phyloP scores from a whole-genome alignment of 805 yeast species.

The Saturnispora quitensis region DNA sequence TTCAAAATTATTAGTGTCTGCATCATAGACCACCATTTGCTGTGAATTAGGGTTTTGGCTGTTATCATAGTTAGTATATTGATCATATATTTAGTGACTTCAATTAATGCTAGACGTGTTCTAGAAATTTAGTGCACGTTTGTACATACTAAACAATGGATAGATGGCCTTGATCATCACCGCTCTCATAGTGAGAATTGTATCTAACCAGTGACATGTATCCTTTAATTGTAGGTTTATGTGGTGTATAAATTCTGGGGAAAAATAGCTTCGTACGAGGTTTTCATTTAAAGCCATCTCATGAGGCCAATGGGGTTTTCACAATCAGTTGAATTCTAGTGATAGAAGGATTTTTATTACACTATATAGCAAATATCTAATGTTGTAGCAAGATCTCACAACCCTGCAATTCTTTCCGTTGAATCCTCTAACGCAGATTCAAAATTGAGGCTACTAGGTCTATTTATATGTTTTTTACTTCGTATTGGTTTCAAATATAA shows the following conservation, averaged over 20 bases:
- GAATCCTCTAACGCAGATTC: not conserved
- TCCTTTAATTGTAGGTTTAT: not conserved
- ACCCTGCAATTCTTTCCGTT: constrained; percentile 5
- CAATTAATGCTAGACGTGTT: too few relatives aligned
- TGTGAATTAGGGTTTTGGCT: constrained; percentile 19
- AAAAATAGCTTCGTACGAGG: not conserved
- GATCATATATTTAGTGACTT: not conserved
- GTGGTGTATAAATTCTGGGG: not conserved
- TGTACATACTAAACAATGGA: constrained; percentile 6
- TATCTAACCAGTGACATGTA: constrained; percentile 18
- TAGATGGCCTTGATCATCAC: not conserved
- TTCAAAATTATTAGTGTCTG: constrained; percentile 21
- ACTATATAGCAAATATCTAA: constrained; percentile 2
- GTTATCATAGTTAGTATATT: constrained; percentile 4
- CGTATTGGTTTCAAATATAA: not conserved
- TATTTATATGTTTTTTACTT: too few relatives aligned
- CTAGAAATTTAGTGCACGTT: not conserved
- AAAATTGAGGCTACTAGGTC: not conserved
- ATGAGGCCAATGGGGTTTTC: not conserved
- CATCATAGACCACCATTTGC: constrained; percentile 24
- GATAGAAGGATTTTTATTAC: not conserved
- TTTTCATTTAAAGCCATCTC: not conserved
- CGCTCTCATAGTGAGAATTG: constrained; percentile 2
- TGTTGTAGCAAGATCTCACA: not conserved
- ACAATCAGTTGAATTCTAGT: not conserved